Evolutionary conservation across 768 basidiomycete genomes (phyloP).

Genomic region (Pulveroboletus frians): DNA sequence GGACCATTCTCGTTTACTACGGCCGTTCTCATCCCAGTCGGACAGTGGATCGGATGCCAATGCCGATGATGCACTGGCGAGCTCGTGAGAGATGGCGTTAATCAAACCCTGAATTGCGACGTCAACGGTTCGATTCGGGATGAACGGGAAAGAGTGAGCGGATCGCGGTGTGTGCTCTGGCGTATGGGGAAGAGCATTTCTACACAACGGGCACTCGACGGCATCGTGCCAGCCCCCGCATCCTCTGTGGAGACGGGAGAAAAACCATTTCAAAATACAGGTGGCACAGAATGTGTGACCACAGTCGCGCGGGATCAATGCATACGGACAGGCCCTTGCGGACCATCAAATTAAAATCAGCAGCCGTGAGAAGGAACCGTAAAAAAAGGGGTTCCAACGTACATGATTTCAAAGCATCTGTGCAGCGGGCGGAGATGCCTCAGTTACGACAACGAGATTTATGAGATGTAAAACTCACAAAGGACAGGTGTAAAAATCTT

Average conservation of each 20-base stretch:
- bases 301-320: conserved; percentile 48
- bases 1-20: conserved; percentile 50
- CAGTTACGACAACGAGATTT: conserved; percentile 5
- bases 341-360: background rate
- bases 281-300: conserved; percentile 67
- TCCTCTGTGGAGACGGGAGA: conserved; percentile 55
- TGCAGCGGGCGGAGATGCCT: conserved; percentile 6
- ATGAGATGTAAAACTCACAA: conserved; percentile 40
- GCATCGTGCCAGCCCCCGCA: conserved; percentile 67
- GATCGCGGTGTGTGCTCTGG: conserved; percentile 49
- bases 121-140: conserved; percentile 56
- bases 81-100: conserved; percentile 42
- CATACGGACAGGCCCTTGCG: conserved; percentile 49
- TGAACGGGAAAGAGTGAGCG: conserved; percentile 53
- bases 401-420: conserved; percentile 64
- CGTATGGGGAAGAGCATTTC: conserved; percentile 46
- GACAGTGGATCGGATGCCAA: conserved; percentile 34
- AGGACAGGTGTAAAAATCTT: conserved; percentile 62
- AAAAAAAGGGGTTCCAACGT: conserved; percentile 11
- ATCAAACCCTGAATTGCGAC: conserved; percentile 49
- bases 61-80: conserved; percentile 27
- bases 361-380: conserved; percentile 1
- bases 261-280: conserved; percentile 66
- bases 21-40: conserved; percentile 51
- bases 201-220: conserved; percentile 66